A percentile compares a stretch with the other conserved stretches of the same genome.
Conservation (phyloP, 805 yeast genomes). For the Metschnikowia gruessii region DNA sequence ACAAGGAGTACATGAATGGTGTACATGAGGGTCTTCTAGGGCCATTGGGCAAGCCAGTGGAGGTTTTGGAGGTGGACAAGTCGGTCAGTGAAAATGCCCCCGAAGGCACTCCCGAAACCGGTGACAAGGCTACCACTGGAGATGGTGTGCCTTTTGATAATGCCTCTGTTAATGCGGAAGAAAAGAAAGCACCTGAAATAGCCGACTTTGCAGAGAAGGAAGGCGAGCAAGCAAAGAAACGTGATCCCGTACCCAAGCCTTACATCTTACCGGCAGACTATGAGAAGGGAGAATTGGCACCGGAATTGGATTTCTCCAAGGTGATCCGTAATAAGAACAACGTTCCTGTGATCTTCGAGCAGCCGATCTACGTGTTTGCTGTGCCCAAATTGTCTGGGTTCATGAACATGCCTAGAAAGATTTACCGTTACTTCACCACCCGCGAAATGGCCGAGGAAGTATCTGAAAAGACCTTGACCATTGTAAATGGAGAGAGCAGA, state of each 20-base stretch:
- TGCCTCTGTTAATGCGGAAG: not conserved
- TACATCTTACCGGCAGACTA: conserved; percentile 63
- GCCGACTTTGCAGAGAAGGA: conserved; percentile 21
- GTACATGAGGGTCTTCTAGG: conserved; percentile 94
- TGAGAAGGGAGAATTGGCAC: conserved; percentile 50
- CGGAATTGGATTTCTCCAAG: conserved; percentile 48
- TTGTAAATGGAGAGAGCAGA: conserved; percentile 51
- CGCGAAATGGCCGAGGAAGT: conserved; percentile 68
- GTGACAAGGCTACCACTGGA: no score
- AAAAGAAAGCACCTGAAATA: conserved; percentile 5
- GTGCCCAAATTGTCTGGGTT: conserved; percentile 82
- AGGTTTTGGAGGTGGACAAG: conserved; percentile 18
- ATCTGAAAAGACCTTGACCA: conserved; percentile 52
- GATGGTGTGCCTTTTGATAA: no score
- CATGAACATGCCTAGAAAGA: conserved; percentile 66
- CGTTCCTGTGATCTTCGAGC: conserved; percentile 63
- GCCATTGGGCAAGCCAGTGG: conserved; percentile 58
- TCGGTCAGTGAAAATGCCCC: not conserved
- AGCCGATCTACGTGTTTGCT: conserved; percentile 74
- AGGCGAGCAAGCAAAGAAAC: conserved; percentile 21
- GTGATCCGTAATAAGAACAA: conserved; percentile 32
- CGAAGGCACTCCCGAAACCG: not conserved
- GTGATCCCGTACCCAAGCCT: conserved; percentile 56
- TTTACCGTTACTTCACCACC: conserved; percentile 73
- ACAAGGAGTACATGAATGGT: conserved; percentile 87